Percentiles rank a stretch among this genome's conserved stretches.
Evolutionary conservation across 441 rosid genomes (phyloP).

Genomic region (Populus hybrid): DNA sequence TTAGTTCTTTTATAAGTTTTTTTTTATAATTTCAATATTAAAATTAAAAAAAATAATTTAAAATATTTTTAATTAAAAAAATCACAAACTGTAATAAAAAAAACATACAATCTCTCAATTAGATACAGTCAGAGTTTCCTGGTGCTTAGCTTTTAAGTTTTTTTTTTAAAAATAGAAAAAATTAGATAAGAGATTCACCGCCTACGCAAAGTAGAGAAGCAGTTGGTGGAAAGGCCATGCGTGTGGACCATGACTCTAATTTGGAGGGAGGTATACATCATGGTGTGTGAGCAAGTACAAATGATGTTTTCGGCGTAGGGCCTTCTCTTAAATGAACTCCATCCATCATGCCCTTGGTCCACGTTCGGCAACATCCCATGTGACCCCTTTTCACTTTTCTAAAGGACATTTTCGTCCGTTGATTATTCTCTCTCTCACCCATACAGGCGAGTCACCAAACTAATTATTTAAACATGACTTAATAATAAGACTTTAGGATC

Average conservation of each 20-base stretch:
- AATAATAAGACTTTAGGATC: too few relatives aligned
- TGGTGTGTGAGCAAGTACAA: conserved; percentile 22
- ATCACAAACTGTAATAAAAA: too few relatives aligned
- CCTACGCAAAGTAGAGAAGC: conserved; percentile 23
- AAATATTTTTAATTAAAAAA: too few relatives aligned
- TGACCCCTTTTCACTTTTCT: conserved; percentile 18
- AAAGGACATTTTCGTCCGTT: conserved; percentile 5
- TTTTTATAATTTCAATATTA: too few relatives aligned
- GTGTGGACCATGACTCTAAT: conserved; percentile 38
- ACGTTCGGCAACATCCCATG: conserved; percentile 43
- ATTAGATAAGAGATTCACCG: neutral
- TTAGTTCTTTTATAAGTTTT: too few relatives aligned
- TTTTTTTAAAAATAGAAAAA: neutral
- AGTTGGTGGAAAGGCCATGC: conserved; percentile 18
- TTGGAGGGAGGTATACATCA: conserved; percentile 27
- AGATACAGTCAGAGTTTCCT: too few relatives aligned
- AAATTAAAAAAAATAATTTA: too few relatives aligned
- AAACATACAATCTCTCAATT: too few relatives aligned
- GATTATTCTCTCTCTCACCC: neutral
- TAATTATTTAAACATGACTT: too few relatives aligned
- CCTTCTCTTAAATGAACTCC: conserved; percentile 7
- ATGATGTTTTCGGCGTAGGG: conserved; percentile 24
- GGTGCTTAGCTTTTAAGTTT: too few relatives aligned
- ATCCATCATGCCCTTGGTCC: conserved; percentile 20
- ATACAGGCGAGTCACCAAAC: too few relatives aligned